Evolutionary conservation across 306 rosid genomes (phyloP).

Genomic region (Citrullus colocynthis): DNA sequence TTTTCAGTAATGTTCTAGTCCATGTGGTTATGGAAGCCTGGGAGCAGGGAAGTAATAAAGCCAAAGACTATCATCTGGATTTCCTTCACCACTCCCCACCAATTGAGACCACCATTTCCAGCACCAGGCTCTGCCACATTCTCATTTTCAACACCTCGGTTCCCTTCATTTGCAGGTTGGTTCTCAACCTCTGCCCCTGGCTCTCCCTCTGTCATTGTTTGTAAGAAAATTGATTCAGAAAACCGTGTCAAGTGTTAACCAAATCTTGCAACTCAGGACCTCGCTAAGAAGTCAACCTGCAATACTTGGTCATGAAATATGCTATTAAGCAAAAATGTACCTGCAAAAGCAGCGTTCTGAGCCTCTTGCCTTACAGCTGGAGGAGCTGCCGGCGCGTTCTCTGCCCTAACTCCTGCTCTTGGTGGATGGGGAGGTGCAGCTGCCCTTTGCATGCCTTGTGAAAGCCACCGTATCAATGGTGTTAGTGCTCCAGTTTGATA

Average conservation of each 20-base stretch:
- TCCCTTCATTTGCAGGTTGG: slow-evolving; percentile 35
- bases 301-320: background rate
- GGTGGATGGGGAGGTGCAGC: slow-evolving; percentile 85
- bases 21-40: slow-evolving; percentile 75
- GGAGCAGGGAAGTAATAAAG: slow-evolving; percentile 83
- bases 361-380: slow-evolving; percentile 61
- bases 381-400: slow-evolving; percentile 39
- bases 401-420: slow-evolving; percentile 70
- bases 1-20: slow-evolving; percentile 25
- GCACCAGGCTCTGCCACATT: slow-evolving; percentile 43
- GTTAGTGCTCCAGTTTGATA: slow-evolving; percentile 93
- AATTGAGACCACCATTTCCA: slow-evolving; percentile 56
- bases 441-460: slow-evolving; percentile 92
- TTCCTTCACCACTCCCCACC: slow-evolving; percentile 94
- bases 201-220: slow-evolving; percentile 42
- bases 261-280: background rate
- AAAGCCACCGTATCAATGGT: slow-evolving; percentile 78
- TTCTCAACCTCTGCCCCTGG: slow-evolving; percentile 43
- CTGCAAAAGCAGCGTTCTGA: slow-evolving; percentile 58
- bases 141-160: slow-evolving; percentile 39
- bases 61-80: slow-evolving; percentile 95
- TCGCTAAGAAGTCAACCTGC: background rate
- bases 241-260: background rate
- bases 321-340: slow-evolving; percentile 19
- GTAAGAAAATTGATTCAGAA: background rate